A percentile compares a stretch with the other conserved stretches of the same genome.
Evolutionary conservation across 805 yeast species (phyloP).

Genomic region (Nakazawaea sp.): DNA sequence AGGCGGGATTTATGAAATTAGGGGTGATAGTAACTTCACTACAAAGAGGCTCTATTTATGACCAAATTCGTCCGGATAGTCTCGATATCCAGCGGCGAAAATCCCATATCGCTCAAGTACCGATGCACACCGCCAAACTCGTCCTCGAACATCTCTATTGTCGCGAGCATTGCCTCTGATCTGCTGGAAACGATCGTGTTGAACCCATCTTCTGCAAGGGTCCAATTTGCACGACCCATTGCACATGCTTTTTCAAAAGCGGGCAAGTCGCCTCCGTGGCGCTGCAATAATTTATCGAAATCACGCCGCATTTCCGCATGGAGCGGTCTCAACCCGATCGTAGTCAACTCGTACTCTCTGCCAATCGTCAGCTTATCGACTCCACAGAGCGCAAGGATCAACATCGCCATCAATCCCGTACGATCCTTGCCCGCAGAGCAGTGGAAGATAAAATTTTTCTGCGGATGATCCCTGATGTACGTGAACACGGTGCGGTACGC

Average conservation of each 20-base stretch:
- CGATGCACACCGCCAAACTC: constrained; percentile 48
- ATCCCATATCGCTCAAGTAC: constrained; percentile 40
- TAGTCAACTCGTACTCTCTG: constrained; percentile 72
- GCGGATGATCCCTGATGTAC: constrained; percentile 47
- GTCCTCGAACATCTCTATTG: constrained; percentile 44
- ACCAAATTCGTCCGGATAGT: constrained; percentile 25
- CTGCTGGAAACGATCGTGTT: constrained; percentile 54
- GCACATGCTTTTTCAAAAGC: constrained; percentile 17
- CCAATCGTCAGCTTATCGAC: constrained; percentile 62
- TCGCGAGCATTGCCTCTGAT: constrained; percentile 63
- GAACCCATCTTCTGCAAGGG: constrained; percentile 44
- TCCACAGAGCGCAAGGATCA: constrained; percentile 55
- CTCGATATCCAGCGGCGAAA: constrained; percentile 36
- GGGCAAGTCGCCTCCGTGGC: constrained; percentile 15
- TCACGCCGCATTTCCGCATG: constrained; percentile 29
- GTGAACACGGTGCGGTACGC: constrained; percentile 45
- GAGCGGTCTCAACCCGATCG: constrained; percentile 53
- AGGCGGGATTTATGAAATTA: too few species aligned
- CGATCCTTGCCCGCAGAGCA: constrained; percentile 88
- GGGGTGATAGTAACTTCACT: too few species aligned
- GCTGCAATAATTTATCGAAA: constrained; percentile 21
- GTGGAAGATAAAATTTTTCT: constrained; percentile 54
- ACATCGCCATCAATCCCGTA: constrained; percentile 69
- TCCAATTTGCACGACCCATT: constrained; percentile 34
- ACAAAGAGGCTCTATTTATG: constrained; percentile 3